Evolutionary conservation across 140 eudicot species (phyloP).

Genomic region (Stevia rebaudiana): DNA sequence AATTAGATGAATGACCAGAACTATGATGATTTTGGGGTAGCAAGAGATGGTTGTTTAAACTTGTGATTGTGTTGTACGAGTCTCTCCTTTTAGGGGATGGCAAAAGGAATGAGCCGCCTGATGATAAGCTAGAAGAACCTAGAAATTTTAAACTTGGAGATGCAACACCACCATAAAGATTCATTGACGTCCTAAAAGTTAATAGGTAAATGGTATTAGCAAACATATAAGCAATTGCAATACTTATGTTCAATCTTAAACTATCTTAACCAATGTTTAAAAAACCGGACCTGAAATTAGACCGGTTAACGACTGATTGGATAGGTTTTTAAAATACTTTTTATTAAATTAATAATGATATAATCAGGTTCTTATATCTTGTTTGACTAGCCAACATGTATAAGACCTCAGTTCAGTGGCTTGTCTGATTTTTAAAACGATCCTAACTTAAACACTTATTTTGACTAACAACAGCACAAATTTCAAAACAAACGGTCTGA

Average conservation of each 20-base stretch:
- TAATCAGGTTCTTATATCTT: too few relatives aligned
- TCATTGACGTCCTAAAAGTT: conserved; percentile 8
- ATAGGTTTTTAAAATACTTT: too few relatives aligned
- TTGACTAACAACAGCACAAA: too few relatives aligned
- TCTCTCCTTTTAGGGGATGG: conserved; percentile 55
- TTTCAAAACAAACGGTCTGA: too few relatives aligned
- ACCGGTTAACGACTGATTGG: too few relatives aligned
- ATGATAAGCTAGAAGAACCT: conserved; percentile 10
- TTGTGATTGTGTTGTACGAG: conserved; percentile 32
- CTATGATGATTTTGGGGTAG: conserved; percentile 44
- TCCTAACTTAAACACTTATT: neutral
- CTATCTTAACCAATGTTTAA: too few relatives aligned
- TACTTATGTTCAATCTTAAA: too few relatives aligned
- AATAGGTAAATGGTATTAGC: neutral
- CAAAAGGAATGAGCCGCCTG: conserved; percentile 13
- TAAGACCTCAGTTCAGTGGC: too few relatives aligned
- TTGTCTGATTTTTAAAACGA: too few relatives aligned
- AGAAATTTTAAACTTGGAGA: conserved; percentile 16
- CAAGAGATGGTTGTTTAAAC: conserved; percentile 45
- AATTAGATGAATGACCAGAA: conserved; percentile 46
- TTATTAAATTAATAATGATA: too few relatives aligned
- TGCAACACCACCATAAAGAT: conserved; percentile 16
- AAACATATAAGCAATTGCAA: neutral
- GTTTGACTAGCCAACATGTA: too few relatives aligned
- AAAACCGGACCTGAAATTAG: too few relatives aligned